Percentiles rank a stretch among this genome's conserved stretches.
Evolutionary conservation across 108 stramenopile genomes (phyloP).

Genomic region (Nannochloropsis gaditana): DNA sequence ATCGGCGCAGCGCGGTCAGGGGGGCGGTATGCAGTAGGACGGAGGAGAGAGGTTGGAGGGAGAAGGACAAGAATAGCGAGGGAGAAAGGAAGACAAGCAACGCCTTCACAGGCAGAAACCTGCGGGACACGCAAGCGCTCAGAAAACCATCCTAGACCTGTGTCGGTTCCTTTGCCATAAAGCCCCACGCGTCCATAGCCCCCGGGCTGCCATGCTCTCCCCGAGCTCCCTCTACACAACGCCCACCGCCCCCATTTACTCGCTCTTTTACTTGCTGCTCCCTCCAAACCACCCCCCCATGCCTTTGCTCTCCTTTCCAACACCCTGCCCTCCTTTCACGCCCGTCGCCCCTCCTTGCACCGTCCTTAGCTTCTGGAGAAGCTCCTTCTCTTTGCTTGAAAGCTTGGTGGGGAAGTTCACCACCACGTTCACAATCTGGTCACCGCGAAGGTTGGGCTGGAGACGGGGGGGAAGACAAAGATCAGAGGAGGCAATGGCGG

Average conservation of each 20-base stretch:
- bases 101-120: neutral
- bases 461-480: neutral
- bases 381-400: neutral
- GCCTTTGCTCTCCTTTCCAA: neutral
- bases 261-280: no score
- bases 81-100: neutral
- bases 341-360: neutral
- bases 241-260: no score
- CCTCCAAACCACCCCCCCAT: neutral
- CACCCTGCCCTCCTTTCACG: neutral
- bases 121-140: no score
- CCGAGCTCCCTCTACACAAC: no score
- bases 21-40: neutral
- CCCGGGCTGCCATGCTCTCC: no score
- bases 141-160: no score
- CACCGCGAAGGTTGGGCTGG: neutral
- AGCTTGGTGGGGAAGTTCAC: slow-evolving; percentile 10
- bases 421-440: slow-evolving; percentile 7
- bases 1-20: neutral
- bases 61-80: neutral
- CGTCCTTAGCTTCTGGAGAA: neutral
- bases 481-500: neutral
- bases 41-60: neutral
- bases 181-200: no score
- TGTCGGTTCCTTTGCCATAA: no score